These are phyloP conservation scores for Amaranthus tricolor DNA, from an alignment of 179 eudicot genomes.

Conservation along the genomic window DNA sequence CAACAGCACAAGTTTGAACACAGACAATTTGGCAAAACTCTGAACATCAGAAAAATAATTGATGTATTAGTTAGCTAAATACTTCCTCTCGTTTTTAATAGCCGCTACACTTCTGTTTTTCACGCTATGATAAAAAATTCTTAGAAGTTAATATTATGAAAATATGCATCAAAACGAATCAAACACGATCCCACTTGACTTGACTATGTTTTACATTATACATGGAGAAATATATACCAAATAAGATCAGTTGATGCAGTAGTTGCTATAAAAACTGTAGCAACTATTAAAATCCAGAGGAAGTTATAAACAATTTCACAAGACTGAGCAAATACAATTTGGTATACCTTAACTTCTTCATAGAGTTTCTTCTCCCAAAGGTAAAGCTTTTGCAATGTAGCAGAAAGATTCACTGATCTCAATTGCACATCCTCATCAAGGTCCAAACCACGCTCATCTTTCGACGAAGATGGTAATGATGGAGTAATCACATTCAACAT, in stretches of 20 bases:
- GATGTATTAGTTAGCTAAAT: neutral
- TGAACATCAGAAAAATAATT: neutral
- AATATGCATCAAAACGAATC: too few species aligned
- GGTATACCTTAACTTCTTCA: constrained; percentile 84
- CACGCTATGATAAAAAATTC: too few species aligned
- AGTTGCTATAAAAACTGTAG: too few species aligned
- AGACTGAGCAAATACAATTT: neutral
- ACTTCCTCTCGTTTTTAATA: too few species aligned
- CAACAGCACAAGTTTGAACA: neutral
- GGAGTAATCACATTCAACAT: constrained; percentile 70
- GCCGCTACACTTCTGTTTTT: too few species aligned
- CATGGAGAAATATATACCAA: too few species aligned
- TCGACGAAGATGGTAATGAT: constrained; percentile 55
- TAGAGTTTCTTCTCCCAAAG: constrained; percentile 97
- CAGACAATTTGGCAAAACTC: too few species aligned
- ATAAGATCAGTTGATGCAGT: too few species aligned
- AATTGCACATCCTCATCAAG: constrained; percentile 51
- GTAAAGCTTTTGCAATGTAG: constrained; percentile 77
- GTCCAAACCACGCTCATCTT: constrained; percentile 36
- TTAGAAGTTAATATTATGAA: too few species aligned
- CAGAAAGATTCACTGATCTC: constrained; percentile 66
- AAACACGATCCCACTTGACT: too few species aligned
- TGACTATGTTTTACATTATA: too few species aligned
- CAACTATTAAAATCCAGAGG: too few species aligned
- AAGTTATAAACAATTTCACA: neutral